These are phyloP conservation scores for Fusarium solani-melongenae DNA, from an alignment of 2,329 filamentous ascomycete genomes.

Conservation along the genomic window DNA sequence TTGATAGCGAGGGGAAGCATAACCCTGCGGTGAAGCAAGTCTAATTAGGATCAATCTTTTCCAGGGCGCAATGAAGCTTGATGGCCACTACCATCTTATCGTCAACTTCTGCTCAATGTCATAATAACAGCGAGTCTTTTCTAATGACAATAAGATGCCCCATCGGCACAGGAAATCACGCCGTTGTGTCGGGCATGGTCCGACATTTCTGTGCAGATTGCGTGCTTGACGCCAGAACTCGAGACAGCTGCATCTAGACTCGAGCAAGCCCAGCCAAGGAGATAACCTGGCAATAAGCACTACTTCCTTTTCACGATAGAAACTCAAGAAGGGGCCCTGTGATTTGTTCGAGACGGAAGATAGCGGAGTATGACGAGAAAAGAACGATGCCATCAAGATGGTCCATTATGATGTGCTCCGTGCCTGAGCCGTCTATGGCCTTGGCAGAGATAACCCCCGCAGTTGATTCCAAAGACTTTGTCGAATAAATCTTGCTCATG, in stretches of 20 bases:
- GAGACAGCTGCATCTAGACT: background rate
- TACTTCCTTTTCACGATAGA: background rate
- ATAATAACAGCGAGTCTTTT: background rate
- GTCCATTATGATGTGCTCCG: background rate
- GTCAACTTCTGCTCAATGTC: background rate
- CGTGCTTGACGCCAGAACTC: background rate
- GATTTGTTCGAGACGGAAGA: background rate
- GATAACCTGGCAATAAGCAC: background rate
- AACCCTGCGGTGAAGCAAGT: slow-evolving; percentile 11
- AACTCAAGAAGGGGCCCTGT: background rate
- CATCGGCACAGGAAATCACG: background rate
- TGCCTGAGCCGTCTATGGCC: background rate
- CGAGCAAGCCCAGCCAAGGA: background rate
- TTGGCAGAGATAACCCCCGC: background rate
- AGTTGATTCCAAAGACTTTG: background rate
- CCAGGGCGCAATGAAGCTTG: background rate
- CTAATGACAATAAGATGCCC: background rate
- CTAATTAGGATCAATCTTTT: background rate
- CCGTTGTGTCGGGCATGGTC: background rate
- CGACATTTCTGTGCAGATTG: background rate
- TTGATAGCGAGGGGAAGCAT: slow-evolving; percentile 15
- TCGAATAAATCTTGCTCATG: background rate
- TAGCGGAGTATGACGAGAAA: background rate
- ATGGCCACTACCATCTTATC: background rate
- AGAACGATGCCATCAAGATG: background rate